Base-by-base conservation (phyloP, 371 early-diverging fungal genomes). In the Mucor racemosus region DNA sequence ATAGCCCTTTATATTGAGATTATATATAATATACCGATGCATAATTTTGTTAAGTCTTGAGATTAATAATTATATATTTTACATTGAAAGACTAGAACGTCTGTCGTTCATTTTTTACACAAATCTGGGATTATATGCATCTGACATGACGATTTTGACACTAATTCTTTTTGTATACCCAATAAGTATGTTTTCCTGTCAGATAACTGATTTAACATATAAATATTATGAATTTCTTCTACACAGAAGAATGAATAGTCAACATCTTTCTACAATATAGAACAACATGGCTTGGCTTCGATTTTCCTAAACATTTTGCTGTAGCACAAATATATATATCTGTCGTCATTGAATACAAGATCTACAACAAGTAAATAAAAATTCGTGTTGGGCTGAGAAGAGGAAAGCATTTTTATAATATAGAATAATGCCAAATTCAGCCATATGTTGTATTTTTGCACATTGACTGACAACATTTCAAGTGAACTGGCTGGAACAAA, bases 291-390 rank as follows among this genome's bases (percentile, higher is more conserved):
- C 50, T 50, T 50, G 50, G 50, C 26, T 26, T 38, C 7, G 5
- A n/a, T 17, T 44, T 44, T n/a, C 44, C 17, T 15, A 44, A 44
- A 17, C 44, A 44, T 44, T 44, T 44, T 44, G n/a, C 17, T 50
- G 50, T 50, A 10, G 17, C 21, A 50, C 50, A 19, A 50, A 38
- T 7, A 11, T 38, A 38, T 11, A 21, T 50, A 50, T 50, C 10
- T 50, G 26, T 50, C 50, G 26, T 50, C 50, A 50, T 50, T 50
- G 26, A 11, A 21, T 50, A 50, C 50, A 50, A 50, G 50, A 50
- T 50, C 50, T 50, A 50, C 50, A 50, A 26, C 11, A 19, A 21
- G 5, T 19, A 50, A 50, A 21, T 10, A 48, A 21, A 26, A 11
- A 38, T 9, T 38, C 38, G 4, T 9, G 38, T 26, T 50, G 50